A percentile compares a stretch with the other conserved stretches of the same genome.
These are phyloP conservation scores for Ascodesmis nigricans DNA, from an alignment of 495 filamentous ascomycete genomes.

Conservation along the genomic window DNA sequence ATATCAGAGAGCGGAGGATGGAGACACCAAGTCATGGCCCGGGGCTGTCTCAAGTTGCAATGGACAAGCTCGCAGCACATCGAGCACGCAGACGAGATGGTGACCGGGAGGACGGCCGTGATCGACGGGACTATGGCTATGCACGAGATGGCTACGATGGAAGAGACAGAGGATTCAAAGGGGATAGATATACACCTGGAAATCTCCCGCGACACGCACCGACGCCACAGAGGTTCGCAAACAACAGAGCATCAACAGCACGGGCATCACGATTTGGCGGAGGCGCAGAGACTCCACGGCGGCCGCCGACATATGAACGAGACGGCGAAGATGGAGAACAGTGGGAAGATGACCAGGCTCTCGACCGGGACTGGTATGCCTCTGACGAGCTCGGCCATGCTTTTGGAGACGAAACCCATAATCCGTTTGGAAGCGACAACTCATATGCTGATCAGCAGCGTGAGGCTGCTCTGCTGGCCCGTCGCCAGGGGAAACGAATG, in stretches of 20 bases:
- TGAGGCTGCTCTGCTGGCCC: conserved; percentile 48
- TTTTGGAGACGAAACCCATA: conserved; percentile 54
- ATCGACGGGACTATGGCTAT: conserved; percentile 4
- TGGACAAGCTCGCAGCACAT: conserved; percentile 17
- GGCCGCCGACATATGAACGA: conserved; percentile 15
- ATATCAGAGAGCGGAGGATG: conserved; percentile 18
- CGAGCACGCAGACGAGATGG: conserved; percentile 13
- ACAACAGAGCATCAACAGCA: conserved; percentile 18
- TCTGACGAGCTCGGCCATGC: conserved; percentile 57
- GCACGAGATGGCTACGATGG: conserved; percentile 5
- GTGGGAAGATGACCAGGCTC: conserved; percentile 30
- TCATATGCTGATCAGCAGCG: conserved; percentile 49
- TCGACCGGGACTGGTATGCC: conserved; percentile 77
- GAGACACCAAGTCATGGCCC: conserved; percentile 19
- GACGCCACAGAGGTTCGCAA: conserved; percentile 17
- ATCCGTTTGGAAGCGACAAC: conserved; percentile 43
- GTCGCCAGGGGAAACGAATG: conserved; percentile 46
- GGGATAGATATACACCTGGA: conserved; percentile 14
- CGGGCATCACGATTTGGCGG: conserved; percentile 10
- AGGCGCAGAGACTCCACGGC: conserved; percentile 18
- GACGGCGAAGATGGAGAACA: conserved; percentile 10
- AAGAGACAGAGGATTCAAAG: conserved; percentile 6
- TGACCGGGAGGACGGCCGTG: conserved; percentile 2
- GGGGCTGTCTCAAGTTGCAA: conserved; percentile 14
- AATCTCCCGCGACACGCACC: conserved; percentile 19